Evolutionary conservation across 331 rosid genomes (phyloP), one percentile per base, ranked within the genome.

Genomic region (Dryas integrifolia): DNA sequence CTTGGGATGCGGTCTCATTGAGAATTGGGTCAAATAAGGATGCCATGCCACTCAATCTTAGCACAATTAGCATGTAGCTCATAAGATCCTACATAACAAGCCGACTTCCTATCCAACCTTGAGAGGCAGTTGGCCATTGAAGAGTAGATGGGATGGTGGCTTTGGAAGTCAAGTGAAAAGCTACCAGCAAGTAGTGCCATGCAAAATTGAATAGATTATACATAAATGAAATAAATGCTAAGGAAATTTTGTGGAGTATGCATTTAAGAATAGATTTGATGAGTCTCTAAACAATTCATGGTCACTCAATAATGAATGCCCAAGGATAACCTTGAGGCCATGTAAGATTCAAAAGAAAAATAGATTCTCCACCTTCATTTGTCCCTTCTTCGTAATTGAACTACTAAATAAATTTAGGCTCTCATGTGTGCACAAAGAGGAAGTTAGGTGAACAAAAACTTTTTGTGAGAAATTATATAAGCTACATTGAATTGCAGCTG

Each of bases 121-220:
- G 77, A 57, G 79, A 76, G 90, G 82, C 86, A 77, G 87, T 81
- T 90, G 86, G 94, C 76, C 85, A 63, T 76, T 82, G 96, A 90
- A 85, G 88, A 82, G 90, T 83, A 79, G 92, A 86, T 82, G 90
- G 66, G 56, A 68, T 65, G 53, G 78, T 82, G 70, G 79, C 70
- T 38, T 43, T 75, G 82, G 78, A 78, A 73, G 60, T 72, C 76
- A 61, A 75, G 67, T 86, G 82, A 75, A 84, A 85, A 78, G 73
- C 67, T 70, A 76, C 59, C 77, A 74, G 67, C 56, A 48, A 60
- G 66, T 70, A 38, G 79, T 52, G 68, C 39, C 73, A 71, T 60
- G 80, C 77, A 79, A 70, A 68, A 15, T 30, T 35, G 65, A 69
- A 70, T 46, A 48, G 65, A 39, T 75, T 47, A 65, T 67, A 70